Evolutionary conservation across 371 early-diverging fungal species (phyloP).

Genomic region (Nematocida homosporus): DNA sequence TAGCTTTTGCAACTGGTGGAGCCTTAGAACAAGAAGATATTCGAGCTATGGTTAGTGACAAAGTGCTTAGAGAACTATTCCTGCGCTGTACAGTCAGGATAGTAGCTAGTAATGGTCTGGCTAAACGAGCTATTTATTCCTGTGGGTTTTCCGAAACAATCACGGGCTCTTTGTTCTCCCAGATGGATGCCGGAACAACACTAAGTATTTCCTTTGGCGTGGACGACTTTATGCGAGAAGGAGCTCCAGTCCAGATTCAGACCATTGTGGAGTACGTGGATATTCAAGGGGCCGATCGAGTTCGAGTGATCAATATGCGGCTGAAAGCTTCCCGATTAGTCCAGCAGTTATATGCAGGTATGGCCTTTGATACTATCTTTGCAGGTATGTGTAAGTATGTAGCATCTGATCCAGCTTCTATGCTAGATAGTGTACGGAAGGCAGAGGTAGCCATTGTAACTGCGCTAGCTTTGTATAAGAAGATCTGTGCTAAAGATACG

Average conservation of each 20-base stretch:
- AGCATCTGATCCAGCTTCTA: slow-evolving; percentile 37
- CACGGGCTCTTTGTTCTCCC: slow-evolving; percentile 45
- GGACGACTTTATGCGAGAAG: slow-evolving; percentile 39
- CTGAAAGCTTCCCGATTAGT: slow-evolving; percentile 50
- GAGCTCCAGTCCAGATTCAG: slow-evolving; percentile 59
- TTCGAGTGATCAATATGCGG: slow-evolving; percentile 57
- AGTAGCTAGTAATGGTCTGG: slow-evolving; percentile 50
- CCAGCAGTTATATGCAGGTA: slow-evolving; percentile 49
- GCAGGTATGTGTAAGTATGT: slow-evolving; percentile 60
- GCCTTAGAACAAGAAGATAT: slow-evolving; percentile 27
- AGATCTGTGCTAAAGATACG: slow-evolving; percentile 59
- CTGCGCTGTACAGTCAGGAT: slow-evolving; percentile 39
- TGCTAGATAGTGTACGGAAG: slow-evolving; percentile 57
- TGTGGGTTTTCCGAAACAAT: slow-evolving; percentile 46
- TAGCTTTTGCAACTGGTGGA: slow-evolving; percentile 13
- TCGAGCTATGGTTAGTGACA: background rate
- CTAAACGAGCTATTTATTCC: slow-evolving; percentile 50
- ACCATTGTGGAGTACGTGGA: slow-evolving; percentile 58
- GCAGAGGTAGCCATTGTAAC: slow-evolving; percentile 53
- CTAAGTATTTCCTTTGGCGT: slow-evolving; percentile 34
- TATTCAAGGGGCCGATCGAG: slow-evolving; percentile 51
- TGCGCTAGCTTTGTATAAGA: slow-evolving; percentile 61
- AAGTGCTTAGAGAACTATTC: slow-evolving; percentile 9
- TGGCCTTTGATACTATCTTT: slow-evolving; percentile 66
- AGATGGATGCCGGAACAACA: slow-evolving; percentile 17